phyloP scores from a whole-genome alignment of 2,329 filamentous ascomycete species.

The Aspergillus pseudotamarii region DNA sequence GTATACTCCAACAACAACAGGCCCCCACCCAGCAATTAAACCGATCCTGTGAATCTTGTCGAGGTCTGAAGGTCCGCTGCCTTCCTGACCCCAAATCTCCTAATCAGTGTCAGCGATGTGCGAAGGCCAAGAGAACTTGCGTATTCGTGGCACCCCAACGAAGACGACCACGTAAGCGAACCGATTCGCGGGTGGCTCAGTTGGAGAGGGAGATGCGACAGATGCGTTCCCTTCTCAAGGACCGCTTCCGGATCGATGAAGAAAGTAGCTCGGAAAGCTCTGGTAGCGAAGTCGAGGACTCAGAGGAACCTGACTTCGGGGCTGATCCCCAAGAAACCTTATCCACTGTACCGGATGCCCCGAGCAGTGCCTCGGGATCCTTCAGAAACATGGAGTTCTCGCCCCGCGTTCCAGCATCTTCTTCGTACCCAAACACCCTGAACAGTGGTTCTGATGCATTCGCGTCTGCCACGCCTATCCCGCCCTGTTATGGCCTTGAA shows the following conservation, averaged over 20 bases:
- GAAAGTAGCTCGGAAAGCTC: slow-evolving; percentile 33
- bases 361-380: slow-evolving; percentile 25
- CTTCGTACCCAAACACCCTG: slow-evolving; percentile 22
- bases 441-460: slow-evolving; percentile 23
- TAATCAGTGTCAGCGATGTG: slow-evolving; percentile 41
- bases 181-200: slow-evolving; percentile 40
- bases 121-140: slow-evolving; percentile 36
- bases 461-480: slow-evolving; percentile 23
- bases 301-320: slow-evolving; percentile 26
- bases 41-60: slow-evolving; percentile 41
- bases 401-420: slow-evolving; percentile 21
- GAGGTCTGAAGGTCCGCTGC: slow-evolving; percentile 41
- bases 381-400: slow-evolving; percentile 29
- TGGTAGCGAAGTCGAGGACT: slow-evolving; percentile 28
- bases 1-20: slow-evolving; percentile 16
- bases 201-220: slow-evolving; percentile 41
- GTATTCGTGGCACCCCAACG: slow-evolving; percentile 41
- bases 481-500: slow-evolving; percentile 24
- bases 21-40: slow-evolving; percentile 35
- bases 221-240: slow-evolving; percentile 41
- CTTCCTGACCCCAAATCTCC: slow-evolving; percentile 33
- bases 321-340: slow-evolving; percentile 23
- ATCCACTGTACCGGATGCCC: slow-evolving; percentile 23
- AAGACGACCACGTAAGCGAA: slow-evolving; percentile 40
- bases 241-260: slow-evolving; percentile 31